These are phyloP conservation scores for Prinsepia uniflora DNA, from an alignment of 306 rosid species.

Conservation along the genomic window DNA sequence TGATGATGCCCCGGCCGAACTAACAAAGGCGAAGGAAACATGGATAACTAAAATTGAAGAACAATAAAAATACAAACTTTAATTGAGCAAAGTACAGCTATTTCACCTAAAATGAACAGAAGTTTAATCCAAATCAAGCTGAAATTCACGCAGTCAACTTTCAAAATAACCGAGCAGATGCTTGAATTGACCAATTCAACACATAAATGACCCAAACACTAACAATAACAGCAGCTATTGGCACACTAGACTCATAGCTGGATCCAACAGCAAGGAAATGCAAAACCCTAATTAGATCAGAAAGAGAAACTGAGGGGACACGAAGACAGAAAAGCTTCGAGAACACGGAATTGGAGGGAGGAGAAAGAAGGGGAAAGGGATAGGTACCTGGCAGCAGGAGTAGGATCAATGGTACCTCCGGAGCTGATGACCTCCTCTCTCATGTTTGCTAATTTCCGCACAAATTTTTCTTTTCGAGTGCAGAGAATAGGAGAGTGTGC, in stretches of 20 bases:
- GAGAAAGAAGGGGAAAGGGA: neutral
- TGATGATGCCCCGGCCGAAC: constrained; percentile 98
- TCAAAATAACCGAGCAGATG: constrained; percentile 3
- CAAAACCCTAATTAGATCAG: constrained; percentile 36
- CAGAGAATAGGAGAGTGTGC: neutral
- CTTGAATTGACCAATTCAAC: constrained; percentile 4
- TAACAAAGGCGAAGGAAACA: constrained; percentile 34
- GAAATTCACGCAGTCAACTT: neutral
- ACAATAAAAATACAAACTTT: neutral
- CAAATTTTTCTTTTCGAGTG: neutral
- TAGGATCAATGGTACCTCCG: constrained; percentile 76
- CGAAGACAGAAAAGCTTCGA: neutral
- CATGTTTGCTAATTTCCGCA: constrained; percentile 29
- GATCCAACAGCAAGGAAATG: constrained; percentile 11
- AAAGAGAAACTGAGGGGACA: constrained; percentile 16
- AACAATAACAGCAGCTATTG: neutral
- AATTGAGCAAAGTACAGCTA: neutral
- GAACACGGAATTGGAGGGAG: constrained; percentile 9
- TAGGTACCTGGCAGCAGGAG: constrained; percentile 85
- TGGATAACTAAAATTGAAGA: neutral
- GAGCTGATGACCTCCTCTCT: constrained; percentile 98
- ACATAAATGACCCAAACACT: constrained; percentile 18
- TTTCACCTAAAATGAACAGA: neutral
- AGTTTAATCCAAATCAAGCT: neutral
- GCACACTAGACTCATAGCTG: constrained; percentile 4